Evolutionary conservation across 345 rosid species (phyloP).

Genomic region (Pistacia atlantica): DNA sequence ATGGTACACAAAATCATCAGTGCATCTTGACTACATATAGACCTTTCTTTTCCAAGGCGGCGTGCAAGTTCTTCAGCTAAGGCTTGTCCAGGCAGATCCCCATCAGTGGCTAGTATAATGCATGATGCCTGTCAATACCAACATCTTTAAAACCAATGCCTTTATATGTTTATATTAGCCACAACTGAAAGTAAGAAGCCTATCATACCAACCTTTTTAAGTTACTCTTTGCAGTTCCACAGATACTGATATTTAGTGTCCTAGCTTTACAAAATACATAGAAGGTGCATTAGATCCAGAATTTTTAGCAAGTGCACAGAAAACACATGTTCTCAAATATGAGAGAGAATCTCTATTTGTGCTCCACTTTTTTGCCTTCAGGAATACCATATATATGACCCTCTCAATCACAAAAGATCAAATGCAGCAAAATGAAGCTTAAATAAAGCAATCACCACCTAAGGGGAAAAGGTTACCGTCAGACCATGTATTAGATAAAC

Average conservation of each 20-base stretch:
- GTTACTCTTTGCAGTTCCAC: slow-evolving; percentile 87
- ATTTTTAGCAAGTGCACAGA: no score
- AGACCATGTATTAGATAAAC: no score
- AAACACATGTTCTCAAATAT: no score
- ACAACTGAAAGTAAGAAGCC: slow-evolving; percentile 22
- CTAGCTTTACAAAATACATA: slow-evolving; percentile 65
- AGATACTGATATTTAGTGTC: slow-evolving; percentile 70
- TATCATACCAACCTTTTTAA: slow-evolving; percentile 57
- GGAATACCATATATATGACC: no score
- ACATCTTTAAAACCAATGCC: slow-evolving; percentile 8
- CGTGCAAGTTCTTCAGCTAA: slow-evolving; percentile 96
- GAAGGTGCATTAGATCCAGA: no score
- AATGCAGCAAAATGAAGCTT: no score
- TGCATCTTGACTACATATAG: background rate
- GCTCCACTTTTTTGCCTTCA: no score
- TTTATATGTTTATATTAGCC: background rate
- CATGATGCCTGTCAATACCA: slow-evolving; percentile 62
- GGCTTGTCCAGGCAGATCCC: slow-evolving; percentile 98
- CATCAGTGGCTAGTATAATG: slow-evolving; percentile 94
- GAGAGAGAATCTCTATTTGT: no score
- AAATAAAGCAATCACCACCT: no score
- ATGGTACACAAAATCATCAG: background rate
- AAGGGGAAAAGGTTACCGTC: no score
- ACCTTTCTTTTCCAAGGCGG: slow-evolving; percentile 94
- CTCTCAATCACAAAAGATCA: no score